Evolutionary conservation across 768 basidiomycete species (phyloP), one percentile per base, ranked within the genome.

Genomic region (Pulveroboletus frians): DNA sequence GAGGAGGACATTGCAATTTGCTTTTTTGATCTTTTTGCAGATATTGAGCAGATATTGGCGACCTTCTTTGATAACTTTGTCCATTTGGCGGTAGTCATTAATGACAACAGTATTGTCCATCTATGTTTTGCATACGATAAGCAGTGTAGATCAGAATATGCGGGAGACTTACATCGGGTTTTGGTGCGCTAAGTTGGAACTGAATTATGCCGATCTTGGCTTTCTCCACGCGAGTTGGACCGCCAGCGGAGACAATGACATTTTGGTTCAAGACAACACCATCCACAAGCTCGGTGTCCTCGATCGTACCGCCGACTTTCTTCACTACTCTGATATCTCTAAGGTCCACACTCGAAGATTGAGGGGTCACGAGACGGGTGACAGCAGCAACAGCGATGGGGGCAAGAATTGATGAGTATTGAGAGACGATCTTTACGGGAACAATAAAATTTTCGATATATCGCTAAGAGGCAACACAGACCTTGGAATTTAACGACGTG

Each of bases 21-120:
- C 85, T 72, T 96, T 97, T 70, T 98, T 99, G 72, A 99, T 98
- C 71, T 93, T 94, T 72, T 98, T 98, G 83, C 92, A 95, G 46
- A 98, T 81, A 67, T 93, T 97, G 62, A 99, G 83, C 50, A 99
- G 80, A 69, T 99, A 98, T 69, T 94, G 91, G 39, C 96, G 88
- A 50, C 95, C 95, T 70, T 99, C 96, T 71, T 99, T 98, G 71
- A 99, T 86, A 51, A 98, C 93, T 69, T 97, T 96, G 78, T 98
- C 96, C 95, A 99, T 98, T 68, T 97, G 96, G 15, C 96, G 86
- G 73, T 99, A 99, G 71, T 99, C 95, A 55, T 95, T 98, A 59
- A 99, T 97, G 44, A 98, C 88, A 38, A 99, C 93, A 5, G 95
- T 97, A 75, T 99, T 98, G 71, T 99, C 96, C 95, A 99, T 99